Conservation (phyloP, 805 yeast species). For the Metschnikowia hibisci region DNA sequence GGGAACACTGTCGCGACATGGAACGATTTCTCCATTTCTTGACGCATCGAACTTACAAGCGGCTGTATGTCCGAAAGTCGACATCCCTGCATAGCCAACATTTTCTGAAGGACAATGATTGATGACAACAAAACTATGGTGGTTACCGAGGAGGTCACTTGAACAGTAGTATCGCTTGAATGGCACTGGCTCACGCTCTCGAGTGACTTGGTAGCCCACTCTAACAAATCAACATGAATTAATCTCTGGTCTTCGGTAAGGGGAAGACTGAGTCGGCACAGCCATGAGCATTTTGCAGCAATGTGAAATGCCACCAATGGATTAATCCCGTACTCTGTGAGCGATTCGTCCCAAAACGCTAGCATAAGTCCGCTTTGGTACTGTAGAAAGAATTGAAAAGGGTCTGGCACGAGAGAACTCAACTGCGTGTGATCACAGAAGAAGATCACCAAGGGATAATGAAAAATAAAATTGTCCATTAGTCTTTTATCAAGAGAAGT, state of each 20-base stretch:
- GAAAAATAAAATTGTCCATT: conserved; percentile 17
- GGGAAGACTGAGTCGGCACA: conserved; percentile 15
- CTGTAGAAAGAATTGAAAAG: conserved; percentile 11
- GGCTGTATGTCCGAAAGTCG: conserved; percentile 4
- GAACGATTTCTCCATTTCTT: conserved; percentile 8
- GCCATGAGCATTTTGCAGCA: conserved; percentile 19
- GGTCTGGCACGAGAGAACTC: conserved; percentile 11
- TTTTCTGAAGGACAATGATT: conserved; percentile 10
- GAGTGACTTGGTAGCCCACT: conserved; percentile 9
- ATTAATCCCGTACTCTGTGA: conserved; percentile 7
- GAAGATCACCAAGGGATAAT: conserved; percentile 15
- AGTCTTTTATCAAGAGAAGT: conserved; percentile 10
- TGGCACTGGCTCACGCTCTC: not conserved
- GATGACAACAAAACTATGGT: conserved; percentile 10
- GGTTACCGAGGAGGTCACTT: conserved; percentile 12
- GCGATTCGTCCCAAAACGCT: conserved; percentile 7
- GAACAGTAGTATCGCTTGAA: not conserved
- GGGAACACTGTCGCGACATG: conserved; percentile 13
- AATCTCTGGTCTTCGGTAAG: conserved; percentile 2
- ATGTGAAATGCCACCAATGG: conserved; percentile 16
- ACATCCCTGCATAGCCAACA: conserved; percentile 5
- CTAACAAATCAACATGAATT: conserved; percentile 5
- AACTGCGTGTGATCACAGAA: conserved; percentile 14
- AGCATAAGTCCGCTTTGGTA: conserved; percentile 5
- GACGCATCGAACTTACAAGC: conserved; percentile 6